These are phyloP conservation scores for Cruciata laevipes DNA, from an alignment of 257 asterid species.

Conservation along the genomic window DNA sequence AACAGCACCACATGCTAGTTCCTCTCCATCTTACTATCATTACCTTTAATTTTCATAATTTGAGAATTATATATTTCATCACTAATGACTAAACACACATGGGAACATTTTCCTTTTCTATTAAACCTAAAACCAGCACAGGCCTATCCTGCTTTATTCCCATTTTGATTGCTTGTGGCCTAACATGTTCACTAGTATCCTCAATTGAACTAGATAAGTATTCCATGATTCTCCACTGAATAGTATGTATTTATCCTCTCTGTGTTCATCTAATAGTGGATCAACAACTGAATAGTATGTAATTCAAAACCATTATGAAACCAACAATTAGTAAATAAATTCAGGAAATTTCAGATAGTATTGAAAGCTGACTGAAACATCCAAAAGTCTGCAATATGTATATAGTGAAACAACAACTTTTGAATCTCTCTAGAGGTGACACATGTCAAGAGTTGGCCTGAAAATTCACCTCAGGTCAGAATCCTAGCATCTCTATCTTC, in stretches of 20 bases:
- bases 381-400: background rate
- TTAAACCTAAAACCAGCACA: background rate
- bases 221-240: background rate
- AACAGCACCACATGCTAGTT: background rate
- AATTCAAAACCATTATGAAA: background rate
- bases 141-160: background rate
- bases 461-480: conserved; percentile 22
- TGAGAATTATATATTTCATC: background rate
- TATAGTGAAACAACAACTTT: background rate
- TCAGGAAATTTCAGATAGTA: background rate
- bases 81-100: background rate
- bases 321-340: background rate
- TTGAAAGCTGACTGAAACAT: background rate
- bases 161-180: too few relatives aligned
- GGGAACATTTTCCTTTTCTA: background rate
- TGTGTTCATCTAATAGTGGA: background rate
- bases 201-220: too few relatives aligned
- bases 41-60: background rate
- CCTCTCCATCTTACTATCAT: background rate
- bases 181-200: too few relatives aligned
- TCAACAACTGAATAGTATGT: background rate
- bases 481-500: conserved; percentile 25
- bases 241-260: too few relatives aligned
- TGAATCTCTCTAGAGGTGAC: background rate
- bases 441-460: background rate